Percentiles rank a stretch among this genome's conserved stretches.
Evolutionary conservation across 2,329 filamentous ascomycete genomes (phyloP).

Genomic region (Colletotrichum sojae): DNA sequence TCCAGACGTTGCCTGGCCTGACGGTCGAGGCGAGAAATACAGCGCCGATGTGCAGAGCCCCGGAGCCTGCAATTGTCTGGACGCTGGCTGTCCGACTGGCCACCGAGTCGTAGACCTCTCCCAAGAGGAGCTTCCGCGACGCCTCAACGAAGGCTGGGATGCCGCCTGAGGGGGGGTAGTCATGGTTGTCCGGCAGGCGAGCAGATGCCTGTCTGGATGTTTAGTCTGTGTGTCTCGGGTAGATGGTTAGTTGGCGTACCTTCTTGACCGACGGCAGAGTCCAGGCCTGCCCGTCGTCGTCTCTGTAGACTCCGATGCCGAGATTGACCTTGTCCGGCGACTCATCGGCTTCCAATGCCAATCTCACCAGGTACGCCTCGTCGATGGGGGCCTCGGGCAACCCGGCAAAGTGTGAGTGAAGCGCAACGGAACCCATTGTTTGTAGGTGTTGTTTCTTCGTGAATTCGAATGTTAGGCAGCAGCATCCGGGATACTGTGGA

Average conservation of each 20-base stretch:
- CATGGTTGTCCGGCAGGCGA: conserved; percentile 36
- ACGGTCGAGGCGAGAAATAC: conserved; percentile 42
- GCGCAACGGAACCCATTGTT: not conserved
- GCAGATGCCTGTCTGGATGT: not conserved
- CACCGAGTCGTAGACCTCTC: conserved; percentile 16
- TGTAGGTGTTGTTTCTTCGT: not conserved
- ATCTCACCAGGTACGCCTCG: not conserved
- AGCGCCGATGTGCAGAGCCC: conserved; percentile 46
- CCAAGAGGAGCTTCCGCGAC: conserved; percentile 46
- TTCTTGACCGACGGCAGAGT: conserved; percentile 9
- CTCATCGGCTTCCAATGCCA: not conserved
- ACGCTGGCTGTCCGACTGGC: conserved; percentile 41
- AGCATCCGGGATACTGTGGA: too few species aligned
- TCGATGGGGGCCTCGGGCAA: not conserved
- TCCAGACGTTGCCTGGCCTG: conserved; percentile 45
- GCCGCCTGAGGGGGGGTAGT: conserved; percentile 46
- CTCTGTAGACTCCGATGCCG: conserved; percentile 18
- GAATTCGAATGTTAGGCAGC: too few species aligned
- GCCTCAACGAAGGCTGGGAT: conserved; percentile 43
- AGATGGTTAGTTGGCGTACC: not conserved
- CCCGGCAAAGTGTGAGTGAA: not conserved
- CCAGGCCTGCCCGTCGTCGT: conserved; percentile 21
- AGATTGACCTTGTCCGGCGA: conserved; percentile 23
- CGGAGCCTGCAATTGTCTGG: conserved; percentile 49
- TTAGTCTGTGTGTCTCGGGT: not conserved